Conservation (phyloP, 2,329 filamentous ascomycete genomes). For the Blumeria graminis region DNA sequence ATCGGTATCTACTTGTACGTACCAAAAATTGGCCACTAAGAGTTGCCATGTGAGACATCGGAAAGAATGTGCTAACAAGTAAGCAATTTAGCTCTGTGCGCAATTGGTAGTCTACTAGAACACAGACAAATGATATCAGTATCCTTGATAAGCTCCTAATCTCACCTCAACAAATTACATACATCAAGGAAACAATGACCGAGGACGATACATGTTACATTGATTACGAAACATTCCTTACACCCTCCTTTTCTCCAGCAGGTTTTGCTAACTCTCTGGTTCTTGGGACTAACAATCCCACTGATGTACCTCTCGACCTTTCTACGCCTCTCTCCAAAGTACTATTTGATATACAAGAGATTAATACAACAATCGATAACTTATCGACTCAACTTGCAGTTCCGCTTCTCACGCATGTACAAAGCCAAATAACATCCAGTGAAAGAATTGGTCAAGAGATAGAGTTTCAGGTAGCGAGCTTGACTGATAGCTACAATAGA, state of each 20-base stretch:
- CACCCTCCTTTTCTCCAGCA: slow-evolving; percentile 56
- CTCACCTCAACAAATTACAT: no score
- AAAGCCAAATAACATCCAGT: slow-evolving; percentile 48
- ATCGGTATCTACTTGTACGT: no score
- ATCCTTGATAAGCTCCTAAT: no score
- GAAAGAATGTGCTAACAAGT: no score
- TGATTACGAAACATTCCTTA: slow-evolving; percentile 80
- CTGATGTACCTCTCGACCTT: slow-evolving; percentile 73
- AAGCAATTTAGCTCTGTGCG: no score
- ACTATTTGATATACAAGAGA: slow-evolving; percentile 88
- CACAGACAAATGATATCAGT: no score
- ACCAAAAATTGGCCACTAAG: no score
- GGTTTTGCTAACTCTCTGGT: slow-evolving; percentile 77
- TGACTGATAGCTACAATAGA: slow-evolving; percentile 68
- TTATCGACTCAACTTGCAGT: slow-evolving; percentile 68
- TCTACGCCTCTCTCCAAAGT: slow-evolving; percentile 83
- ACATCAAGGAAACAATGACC: slow-evolving; percentile 5
- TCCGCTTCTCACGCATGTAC: slow-evolving; percentile 57
- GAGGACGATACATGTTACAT: slow-evolving; percentile 55
- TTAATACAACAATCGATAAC: slow-evolving; percentile 84
- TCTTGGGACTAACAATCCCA: slow-evolving; percentile 72
- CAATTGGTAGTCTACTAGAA: no score
- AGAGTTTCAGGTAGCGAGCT: slow-evolving; percentile 51
- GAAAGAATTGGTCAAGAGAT: slow-evolving; percentile 49
- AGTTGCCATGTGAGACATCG: no score